phyloP scores from a whole-genome alignment of 192 early-diverging fungal species.

The Phlyctochytrium arcticum region DNA sequence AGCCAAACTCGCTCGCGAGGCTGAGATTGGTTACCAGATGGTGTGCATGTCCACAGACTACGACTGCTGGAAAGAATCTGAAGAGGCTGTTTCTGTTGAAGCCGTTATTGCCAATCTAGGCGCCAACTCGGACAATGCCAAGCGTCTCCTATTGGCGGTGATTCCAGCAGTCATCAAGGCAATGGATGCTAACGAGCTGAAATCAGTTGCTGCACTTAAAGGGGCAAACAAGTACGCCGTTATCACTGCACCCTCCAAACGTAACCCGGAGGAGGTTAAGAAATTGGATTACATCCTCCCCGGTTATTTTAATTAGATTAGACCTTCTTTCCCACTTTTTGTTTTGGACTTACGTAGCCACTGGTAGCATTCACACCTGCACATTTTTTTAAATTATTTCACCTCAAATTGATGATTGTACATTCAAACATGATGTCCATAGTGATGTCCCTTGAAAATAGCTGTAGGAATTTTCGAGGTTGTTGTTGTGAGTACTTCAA shows the following conservation, averaged over 20 bases:
- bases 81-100: slow-evolving; percentile 61
- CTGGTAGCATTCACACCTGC: no score
- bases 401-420: no score
- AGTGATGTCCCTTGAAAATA: no score
- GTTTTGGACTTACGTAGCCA: no score
- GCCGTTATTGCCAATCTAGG: slow-evolving; percentile 87
- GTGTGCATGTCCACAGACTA: slow-evolving; percentile 99
- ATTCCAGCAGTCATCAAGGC: slow-evolving; percentile 74
- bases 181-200: slow-evolving; percentile 50
- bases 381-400: no score
- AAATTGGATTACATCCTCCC: slow-evolving; percentile 86
- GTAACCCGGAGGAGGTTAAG: slow-evolving; percentile 60
- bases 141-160: slow-evolving; percentile 66
- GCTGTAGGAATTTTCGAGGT: no score
- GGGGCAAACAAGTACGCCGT: slow-evolving; percentile 80
- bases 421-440: no score
- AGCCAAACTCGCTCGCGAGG: slow-evolving; percentile 94
- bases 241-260: slow-evolving; percentile 77
- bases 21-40: slow-evolving; percentile 98
- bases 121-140: slow-evolving; percentile 80
- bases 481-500: no score
- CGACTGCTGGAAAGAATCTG: slow-evolving; percentile 67
- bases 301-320: slow-evolving; percentile 12
- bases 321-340: no score
- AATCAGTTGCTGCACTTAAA: slow-evolving; percentile 58